Conservation (phyloP, 148 eudicot genomes). For the Camellia japonica region DNA sequence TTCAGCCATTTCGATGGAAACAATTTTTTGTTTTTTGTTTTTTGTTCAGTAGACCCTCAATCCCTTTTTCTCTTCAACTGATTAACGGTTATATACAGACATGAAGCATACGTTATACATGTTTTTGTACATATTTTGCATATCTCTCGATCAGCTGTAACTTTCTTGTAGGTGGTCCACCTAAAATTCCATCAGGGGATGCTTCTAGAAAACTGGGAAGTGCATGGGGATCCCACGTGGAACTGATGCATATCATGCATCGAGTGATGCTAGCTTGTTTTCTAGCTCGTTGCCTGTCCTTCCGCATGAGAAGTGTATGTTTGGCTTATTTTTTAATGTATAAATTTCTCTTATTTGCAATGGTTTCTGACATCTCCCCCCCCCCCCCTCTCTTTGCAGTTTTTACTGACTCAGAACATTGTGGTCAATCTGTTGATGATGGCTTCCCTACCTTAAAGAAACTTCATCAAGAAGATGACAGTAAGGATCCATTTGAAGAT, state of each 20-base stretch:
- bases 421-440: slow-evolving; percentile 41
- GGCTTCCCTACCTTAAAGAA: slow-evolving; percentile 34
- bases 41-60: too few species aligned
- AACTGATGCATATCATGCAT: slow-evolving; percentile 29
- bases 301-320: slow-evolving; percentile 43
- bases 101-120: background rate
- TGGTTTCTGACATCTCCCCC: slow-evolving; percentile 5
- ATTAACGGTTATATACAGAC: background rate
- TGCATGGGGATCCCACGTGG: slow-evolving; percentile 39
- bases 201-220: slow-evolving; percentile 25
- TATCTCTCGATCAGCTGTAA: background rate
- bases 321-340: background rate
- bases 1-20: too few species aligned
- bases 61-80: background rate
- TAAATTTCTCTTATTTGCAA: background rate
- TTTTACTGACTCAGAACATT: slow-evolving; percentile 25
- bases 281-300: slow-evolving; percentile 52
- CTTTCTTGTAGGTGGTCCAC: slow-evolving; percentile 28
- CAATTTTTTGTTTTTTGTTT: too few species aligned
- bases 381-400: slow-evolving; percentile 18
- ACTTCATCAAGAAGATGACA: slow-evolving; percentile 26
- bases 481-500: slow-evolving; percentile 35
- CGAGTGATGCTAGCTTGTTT: slow-evolving; percentile 54
- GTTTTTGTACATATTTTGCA: background rate
- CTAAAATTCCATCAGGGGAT: slow-evolving; percentile 18